phyloP scores from a whole-genome alignment of 2,329 filamentous ascomycete species.

The Epichloe amarillans region DNA sequence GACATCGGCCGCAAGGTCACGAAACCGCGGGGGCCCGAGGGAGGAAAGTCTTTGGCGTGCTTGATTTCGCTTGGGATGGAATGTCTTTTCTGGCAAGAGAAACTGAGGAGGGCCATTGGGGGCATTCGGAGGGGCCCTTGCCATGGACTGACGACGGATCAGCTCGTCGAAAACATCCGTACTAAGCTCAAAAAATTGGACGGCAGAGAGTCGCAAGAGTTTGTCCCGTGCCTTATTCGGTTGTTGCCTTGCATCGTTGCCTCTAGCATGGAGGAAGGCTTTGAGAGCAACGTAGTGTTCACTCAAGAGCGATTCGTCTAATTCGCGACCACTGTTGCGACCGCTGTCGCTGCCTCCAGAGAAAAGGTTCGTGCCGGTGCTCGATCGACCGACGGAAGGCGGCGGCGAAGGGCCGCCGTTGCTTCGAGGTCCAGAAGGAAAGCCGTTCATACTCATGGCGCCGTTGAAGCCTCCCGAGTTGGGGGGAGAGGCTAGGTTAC shows the following conservation, averaged over 20 bases:
- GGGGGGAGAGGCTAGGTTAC: slow-evolving; percentile 54
- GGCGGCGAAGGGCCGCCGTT: slow-evolving; percentile 66
- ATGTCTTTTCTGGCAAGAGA: slow-evolving; percentile 72
- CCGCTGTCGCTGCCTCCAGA: slow-evolving; percentile 53
- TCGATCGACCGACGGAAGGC: slow-evolving; percentile 75
- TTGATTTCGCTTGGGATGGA: slow-evolving; percentile 95
- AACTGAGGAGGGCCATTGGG: slow-evolving; percentile 51
- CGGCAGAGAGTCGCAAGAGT: slow-evolving; percentile 72
- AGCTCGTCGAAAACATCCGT: slow-evolving; percentile 97
- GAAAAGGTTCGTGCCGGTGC: slow-evolving; percentile 62
- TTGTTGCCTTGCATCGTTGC: slow-evolving; percentile 60
- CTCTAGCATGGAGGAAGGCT: slow-evolving; percentile 61
- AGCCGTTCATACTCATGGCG: slow-evolving; percentile 46
- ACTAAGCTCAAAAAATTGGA: slow-evolving; percentile 96
- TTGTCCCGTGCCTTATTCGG: slow-evolving; percentile 92
- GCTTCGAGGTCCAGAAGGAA: slow-evolving; percentile 41
- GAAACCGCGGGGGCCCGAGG: slow-evolving; percentile 72
- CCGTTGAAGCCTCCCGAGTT: slow-evolving; percentile 48
- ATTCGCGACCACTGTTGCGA: slow-evolving; percentile 45
- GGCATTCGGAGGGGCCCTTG: slow-evolving; percentile 37
- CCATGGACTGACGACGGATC: slow-evolving; percentile 64
- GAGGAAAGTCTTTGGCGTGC: slow-evolving; percentile 92
- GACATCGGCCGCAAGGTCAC: slow-evolving; percentile 87
- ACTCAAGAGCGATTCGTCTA: slow-evolving; percentile 48
- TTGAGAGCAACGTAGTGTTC: slow-evolving; percentile 76